Conservation (phyloP, 768 basidiomycete species). For the Cyclocybe aegerita region DNA sequence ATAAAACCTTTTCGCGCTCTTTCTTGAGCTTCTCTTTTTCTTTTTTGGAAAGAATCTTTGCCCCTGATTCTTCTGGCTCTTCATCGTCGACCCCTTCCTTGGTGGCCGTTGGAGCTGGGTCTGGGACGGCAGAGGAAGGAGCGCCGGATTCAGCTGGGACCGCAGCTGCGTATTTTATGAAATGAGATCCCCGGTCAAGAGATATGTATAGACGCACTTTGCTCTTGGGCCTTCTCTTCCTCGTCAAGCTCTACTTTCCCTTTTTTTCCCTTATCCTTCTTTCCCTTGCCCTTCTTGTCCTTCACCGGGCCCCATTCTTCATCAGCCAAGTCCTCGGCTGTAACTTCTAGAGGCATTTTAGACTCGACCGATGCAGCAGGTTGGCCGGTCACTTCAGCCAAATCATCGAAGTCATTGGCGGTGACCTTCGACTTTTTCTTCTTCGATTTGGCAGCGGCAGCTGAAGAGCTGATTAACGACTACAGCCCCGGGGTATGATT, state of each 20-base stretch:
- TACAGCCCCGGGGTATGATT: slow-evolving; percentile 21
- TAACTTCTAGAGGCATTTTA: slow-evolving; percentile 49
- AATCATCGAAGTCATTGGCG: slow-evolving; percentile 28
- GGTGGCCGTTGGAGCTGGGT: slow-evolving; percentile 21
- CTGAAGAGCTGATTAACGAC: slow-evolving; percentile 50
- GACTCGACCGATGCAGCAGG: slow-evolving; percentile 22
- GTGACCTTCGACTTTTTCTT: slow-evolving; percentile 51
- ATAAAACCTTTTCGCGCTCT: slow-evolving; percentile 85
- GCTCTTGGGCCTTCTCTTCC: slow-evolving; percentile 16
- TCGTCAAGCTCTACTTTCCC: slow-evolving; percentile 40
- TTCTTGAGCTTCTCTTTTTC: slow-evolving; percentile 98
- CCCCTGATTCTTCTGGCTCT: slow-evolving; percentile 56
- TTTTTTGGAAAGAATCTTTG: slow-evolving; percentile 84
- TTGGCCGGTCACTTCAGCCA: slow-evolving; percentile 17
- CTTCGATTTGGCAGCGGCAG: slow-evolving; percentile 45
- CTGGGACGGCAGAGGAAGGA: slow-evolving; percentile 19
- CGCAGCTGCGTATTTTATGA: slow-evolving; percentile 10
- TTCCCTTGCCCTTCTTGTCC: slow-evolving; percentile 57
- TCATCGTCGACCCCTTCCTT: slow-evolving; percentile 44
- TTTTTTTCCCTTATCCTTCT: slow-evolving; percentile 41
- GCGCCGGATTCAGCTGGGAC: slow-evolving; percentile 19
- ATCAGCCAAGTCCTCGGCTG: slow-evolving; percentile 73
- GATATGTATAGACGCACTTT: slow-evolving; percentile 9
- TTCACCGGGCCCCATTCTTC: slow-evolving; percentile 70
- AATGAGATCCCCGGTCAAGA: neutral